Base-by-base conservation (phyloP, 257 asterid species). In the Perilla frutescens region DNA sequence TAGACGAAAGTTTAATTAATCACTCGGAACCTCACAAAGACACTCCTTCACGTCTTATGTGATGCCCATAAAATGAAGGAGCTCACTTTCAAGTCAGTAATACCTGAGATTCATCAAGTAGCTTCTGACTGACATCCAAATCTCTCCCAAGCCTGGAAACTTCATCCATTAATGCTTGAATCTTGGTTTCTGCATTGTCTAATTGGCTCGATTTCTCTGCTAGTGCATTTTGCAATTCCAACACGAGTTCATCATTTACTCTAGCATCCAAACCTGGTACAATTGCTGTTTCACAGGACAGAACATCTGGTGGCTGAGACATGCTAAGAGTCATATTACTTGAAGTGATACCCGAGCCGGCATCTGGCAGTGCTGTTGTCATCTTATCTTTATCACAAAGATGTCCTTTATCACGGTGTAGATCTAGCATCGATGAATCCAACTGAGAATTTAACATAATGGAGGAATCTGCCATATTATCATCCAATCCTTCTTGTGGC, bases 71-170 rank as follows among this genome's bases (percentile, higher is more conserved):
- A 63, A 63, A 63, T 36, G 10, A 20, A 11, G 12, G 14, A 6
- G 34, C 7, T 9, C 60, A 43, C 7, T 65, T 68, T 48, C 45
- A 63, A 63, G 40, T 54, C 14, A 54, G 80, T 49, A 72, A 68
- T 89, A 94, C 99, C 99, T 91, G 99, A 75, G 98, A 90, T 85
- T 91, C 98, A 62, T 88, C 92, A 36, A 91, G 93, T 71, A 90
- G 90, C 84, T 88, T 90, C 63, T 51, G 86, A 71, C 77, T 88
- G 53, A 75, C 81, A 80, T 85, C 96, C 87, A 94, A 77, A 66
- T 90, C 93, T 77, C 76, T 81, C 63, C 79, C 85, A 53, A 89
- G 90, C 76, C 82, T 84, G 62, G 85, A 73, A 36, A 87, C 81
- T 81, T 91, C 96, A 60, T 86, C 96, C 44, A 55, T 73, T 62